Evolutionary conservation across 257 asterid species (phyloP).

Genomic region (Rehmannia glutinosa): DNA sequence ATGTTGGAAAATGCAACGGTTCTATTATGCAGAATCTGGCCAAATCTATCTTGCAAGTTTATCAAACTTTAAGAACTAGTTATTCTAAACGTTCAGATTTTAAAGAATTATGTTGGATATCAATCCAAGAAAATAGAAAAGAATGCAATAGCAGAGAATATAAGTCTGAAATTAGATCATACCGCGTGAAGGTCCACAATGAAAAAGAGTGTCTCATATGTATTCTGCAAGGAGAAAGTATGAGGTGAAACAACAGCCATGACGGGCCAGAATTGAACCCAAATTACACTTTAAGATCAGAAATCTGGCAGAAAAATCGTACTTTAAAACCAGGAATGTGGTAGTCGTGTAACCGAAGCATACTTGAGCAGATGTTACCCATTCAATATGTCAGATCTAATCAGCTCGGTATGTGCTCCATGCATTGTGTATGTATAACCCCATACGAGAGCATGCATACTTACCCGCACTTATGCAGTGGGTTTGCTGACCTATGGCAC

Average conservation of each 20-base stretch:
- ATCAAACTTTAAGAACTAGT: slow-evolving; percentile 5
- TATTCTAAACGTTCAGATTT: neutral
- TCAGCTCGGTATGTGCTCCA: neutral
- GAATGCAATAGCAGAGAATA: slow-evolving; percentile 5
- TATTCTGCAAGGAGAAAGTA: slow-evolving; percentile 62
- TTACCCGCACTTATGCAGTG: neutral
- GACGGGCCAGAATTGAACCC: neutral
- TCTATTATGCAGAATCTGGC: neutral
- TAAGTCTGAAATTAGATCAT: slow-evolving; percentile 27
- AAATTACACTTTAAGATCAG: neutral
- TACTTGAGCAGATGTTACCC: neutral
- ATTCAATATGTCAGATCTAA: slow-evolving; percentile 12
- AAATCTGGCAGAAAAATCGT: neutral
- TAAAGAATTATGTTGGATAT: slow-evolving; percentile 1
- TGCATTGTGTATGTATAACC: neutral
- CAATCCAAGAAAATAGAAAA: neutral
- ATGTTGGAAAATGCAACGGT: neutral
- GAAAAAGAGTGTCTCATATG: slow-evolving; percentile 82
- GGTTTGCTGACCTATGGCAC: neutral
- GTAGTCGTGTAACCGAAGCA: slow-evolving; percentile 9
- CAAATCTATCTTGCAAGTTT: slow-evolving; percentile 3
- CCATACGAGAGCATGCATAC: neutral
- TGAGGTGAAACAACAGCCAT: slow-evolving; percentile 14
- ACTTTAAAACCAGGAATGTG: neutral
- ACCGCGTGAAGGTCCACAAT: slow-evolving; percentile 99